Percentiles rank a stretch among this genome's conserved stretches.
Conservation (phyloP, 495 filamentous ascomycete species). For the Hypoxylon fuscum region DNA sequence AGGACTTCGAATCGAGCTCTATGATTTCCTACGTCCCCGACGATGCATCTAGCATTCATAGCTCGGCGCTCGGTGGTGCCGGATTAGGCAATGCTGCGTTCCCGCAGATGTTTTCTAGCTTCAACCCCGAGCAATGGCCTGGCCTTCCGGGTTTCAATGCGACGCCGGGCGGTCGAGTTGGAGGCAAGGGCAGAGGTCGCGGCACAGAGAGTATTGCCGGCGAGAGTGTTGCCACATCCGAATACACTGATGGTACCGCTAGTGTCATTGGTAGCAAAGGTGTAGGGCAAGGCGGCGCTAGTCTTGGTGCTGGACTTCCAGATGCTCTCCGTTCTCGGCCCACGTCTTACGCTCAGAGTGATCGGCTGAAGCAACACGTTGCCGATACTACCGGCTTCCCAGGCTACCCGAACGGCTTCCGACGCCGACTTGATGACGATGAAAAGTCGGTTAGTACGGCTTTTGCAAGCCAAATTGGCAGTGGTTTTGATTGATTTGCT, state of each 20-base stretch:
- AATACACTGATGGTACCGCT: slow-evolving; percentile 81
- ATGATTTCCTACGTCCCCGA: slow-evolving; percentile 95
- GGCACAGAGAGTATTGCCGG: slow-evolving; percentile 83
- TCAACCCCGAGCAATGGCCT: slow-evolving; percentile 88
- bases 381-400: slow-evolving; percentile 68
- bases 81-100: slow-evolving; percentile 79
- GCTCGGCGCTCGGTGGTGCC: slow-evolving; percentile 86
- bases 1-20: slow-evolving; percentile 88
- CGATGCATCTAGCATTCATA: slow-evolving; percentile 95
- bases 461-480: slow-evolving; percentile 93
- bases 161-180: slow-evolving; percentile 62
- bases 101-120: slow-evolving; percentile 94
- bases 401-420: slow-evolving; percentile 75
- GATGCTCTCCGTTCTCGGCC: slow-evolving; percentile 64
- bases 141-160: slow-evolving; percentile 73
- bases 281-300: slow-evolving; percentile 77
- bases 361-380: slow-evolving; percentile 88
- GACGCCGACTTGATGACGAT: slow-evolving; percentile 89
- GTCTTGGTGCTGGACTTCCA: slow-evolving; percentile 79
- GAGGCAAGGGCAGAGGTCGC: slow-evolving; percentile 65
- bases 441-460: slow-evolving; percentile 94
- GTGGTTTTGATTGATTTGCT: slow-evolving; percentile 83
- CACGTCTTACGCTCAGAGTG: slow-evolving; percentile 58
- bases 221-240: slow-evolving; percentile 88
- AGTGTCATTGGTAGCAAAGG: slow-evolving; percentile 77